Evolutionary conservation across 345 rosid genomes (phyloP), one percentile per base, ranked within the genome.

Genomic region (Triadica sebifera): DNA sequence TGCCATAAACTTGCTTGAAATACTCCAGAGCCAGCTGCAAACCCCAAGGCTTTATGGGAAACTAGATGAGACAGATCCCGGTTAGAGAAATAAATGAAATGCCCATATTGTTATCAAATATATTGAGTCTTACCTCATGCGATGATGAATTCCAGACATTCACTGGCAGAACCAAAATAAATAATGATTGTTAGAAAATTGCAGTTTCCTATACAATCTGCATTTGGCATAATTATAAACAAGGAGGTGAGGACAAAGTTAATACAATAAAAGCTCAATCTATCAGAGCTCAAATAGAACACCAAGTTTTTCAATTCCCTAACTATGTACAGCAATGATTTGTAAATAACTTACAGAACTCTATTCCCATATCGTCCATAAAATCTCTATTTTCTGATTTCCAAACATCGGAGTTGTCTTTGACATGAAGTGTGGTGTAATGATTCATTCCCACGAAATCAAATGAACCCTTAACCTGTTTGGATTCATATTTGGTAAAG

Each of bases 401-500:
- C 70, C 79, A 66, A 67, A 38, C 51, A 13, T 3, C 45, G 12
- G 77, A 70, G 51, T 70, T 70, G 70, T 84, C 91, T 75, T 76
- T 70, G 67, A 87, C 17, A 12, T 77, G 66, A 12, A 34, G 0
- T 38, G 78, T 57, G 22, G 0, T 3, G 76, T 91, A 91, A 60
- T 83, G 81, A 49, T 83, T 81, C 43, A 91, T n/a, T 39, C 90
- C 97, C 0, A 91, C 2, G 76, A 85, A 91, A 70, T 93, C 94
- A 50, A 77, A 77, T 25, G 97, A 85, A 38, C 91, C 92, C 82
- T 81, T 90, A 1, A 93, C 76, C 71, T 41, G 69, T 67, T 88
- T 67, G 38, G 97, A 87, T 78, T 93, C 98, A 16, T 63, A 38
- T 34, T 61, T 4, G 6, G 90, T 78, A 84, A 92, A 92, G 72